Evolutionary conservation across 192 early-diverging fungal genomes (phyloP).

Genomic region (Gryganskiella cystojenkinii): DNA sequence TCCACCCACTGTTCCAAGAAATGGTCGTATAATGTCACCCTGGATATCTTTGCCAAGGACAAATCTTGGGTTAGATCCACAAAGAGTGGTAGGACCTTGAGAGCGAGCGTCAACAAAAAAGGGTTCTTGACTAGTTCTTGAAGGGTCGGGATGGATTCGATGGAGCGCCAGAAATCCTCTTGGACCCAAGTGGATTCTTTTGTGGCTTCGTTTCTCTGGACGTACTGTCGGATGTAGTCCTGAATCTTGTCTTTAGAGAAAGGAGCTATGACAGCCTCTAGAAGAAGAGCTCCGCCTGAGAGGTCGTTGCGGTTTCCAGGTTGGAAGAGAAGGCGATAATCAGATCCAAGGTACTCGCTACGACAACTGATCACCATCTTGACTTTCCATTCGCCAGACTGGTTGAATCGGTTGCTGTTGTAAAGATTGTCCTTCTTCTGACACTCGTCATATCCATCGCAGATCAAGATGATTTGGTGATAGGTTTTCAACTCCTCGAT

Average conservation of each 20-base stretch:
- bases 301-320: neutral
- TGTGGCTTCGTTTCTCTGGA: too few species aligned
- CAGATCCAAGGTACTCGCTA: neutral
- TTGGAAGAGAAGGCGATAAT: neutral
- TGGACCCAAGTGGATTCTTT: neutral
- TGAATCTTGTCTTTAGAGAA: neutral
- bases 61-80: neutral
- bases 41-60: neutral
- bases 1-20: neutral
- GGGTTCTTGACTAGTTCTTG: neutral
- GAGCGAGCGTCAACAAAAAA: neutral
- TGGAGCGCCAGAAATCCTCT: neutral
- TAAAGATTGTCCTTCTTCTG: neutral
- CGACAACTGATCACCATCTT: neutral
- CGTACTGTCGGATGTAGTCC: neutral
- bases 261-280: neutral
- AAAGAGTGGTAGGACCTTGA: neutral
- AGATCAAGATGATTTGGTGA: neutral
- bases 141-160: neutral
- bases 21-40: neutral
- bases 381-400: neutral
- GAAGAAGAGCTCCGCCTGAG: neutral
- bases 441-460: constrained; percentile 1
- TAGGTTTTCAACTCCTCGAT: neutral
- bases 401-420: neutral